Conservation (phyloP, 2,329 filamentous ascomycete species). For the Alternaria hordeiaustralica region DNA sequence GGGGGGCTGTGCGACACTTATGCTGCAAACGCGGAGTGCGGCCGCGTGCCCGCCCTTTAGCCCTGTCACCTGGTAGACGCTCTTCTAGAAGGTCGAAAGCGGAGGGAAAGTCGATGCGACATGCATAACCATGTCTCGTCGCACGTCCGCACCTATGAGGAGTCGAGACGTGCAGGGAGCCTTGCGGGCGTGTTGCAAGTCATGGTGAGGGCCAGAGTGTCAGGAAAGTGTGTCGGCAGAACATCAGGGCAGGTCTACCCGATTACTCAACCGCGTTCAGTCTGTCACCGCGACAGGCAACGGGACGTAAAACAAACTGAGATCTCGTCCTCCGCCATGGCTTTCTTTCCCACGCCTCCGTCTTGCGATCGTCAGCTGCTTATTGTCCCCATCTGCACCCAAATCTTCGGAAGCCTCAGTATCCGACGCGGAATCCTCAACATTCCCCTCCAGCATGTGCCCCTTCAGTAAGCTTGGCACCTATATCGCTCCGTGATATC, state of each 20-base stretch:
- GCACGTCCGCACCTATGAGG: constrained; percentile 27
- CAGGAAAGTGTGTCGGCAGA: constrained; percentile 36
- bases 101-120: constrained; percentile 31
- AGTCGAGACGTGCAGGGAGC: constrained; percentile 15
- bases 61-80: constrained; percentile 12
- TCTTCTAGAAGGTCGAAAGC: constrained; percentile 17
- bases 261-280: constrained; percentile 33
- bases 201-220: constrained; percentile 36
- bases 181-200: constrained; percentile 31
- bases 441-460: constrained; percentile 38
- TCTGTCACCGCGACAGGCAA: constrained; percentile 27
- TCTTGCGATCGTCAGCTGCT: constrained; percentile 28
- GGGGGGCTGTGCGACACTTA: constrained; percentile 16
- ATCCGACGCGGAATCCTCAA: constrained; percentile 40
- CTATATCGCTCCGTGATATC: neutral
- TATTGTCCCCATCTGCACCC: constrained; percentile 19
- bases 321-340: constrained; percentile 43
- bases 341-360: constrained; percentile 25
- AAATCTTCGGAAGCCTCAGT: constrained; percentile 28
- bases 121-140: constrained; percentile 19
- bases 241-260: constrained; percentile 28
- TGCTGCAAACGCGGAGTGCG: constrained; percentile 29
- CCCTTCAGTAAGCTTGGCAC: constrained; percentile 40
- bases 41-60: constrained; percentile 14
- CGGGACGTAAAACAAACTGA: constrained; percentile 46